Percentiles rank a stretch among this genome's conserved stretches.
Conservation (phyloP, 495 filamentous ascomycete species). For the Penicillium waksmanii region DNA sequence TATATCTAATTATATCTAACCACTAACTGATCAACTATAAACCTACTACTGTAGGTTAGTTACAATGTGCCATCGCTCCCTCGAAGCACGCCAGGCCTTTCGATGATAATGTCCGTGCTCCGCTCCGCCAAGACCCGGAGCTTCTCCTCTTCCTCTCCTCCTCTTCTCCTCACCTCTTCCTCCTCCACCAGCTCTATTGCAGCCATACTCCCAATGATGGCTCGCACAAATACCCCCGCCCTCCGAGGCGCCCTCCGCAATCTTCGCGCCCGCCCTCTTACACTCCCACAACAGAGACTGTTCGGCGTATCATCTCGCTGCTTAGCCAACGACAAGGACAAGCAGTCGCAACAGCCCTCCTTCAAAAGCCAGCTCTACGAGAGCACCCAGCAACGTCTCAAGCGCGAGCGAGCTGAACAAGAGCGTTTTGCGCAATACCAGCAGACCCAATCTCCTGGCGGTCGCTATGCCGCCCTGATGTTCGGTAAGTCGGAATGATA, state of each 20-base stretch:
- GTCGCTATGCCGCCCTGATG: slow-evolving; percentile 62
- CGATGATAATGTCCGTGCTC: no score
- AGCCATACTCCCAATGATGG: slow-evolving; percentile 18
- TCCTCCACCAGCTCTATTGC: slow-evolving; percentile 1
- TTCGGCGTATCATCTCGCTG: slow-evolving; percentile 28
- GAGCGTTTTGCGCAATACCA: slow-evolving; percentile 63
- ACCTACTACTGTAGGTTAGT: no score
- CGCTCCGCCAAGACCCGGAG: neutral
- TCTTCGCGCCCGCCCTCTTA: slow-evolving; percentile 19
- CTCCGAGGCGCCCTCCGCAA: slow-evolving; percentile 30
- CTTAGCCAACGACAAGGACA: slow-evolving; percentile 22
- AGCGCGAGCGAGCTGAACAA: slow-evolving; percentile 73
- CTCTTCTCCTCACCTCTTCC: slow-evolving; percentile 8
- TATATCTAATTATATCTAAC: no score
- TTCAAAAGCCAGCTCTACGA: slow-evolving; percentile 90
- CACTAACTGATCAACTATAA: no score
- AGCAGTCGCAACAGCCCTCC: slow-evolving; percentile 41
- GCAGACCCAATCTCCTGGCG: slow-evolving; percentile 53
- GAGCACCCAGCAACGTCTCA: slow-evolving; percentile 75
- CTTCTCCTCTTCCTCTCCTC: slow-evolving; percentile 7
- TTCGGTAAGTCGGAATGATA: slow-evolving; percentile 62
- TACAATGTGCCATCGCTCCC: no score
- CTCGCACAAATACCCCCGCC: slow-evolving; percentile 19
- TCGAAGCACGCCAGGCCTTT: no score
- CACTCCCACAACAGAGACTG: slow-evolving; percentile 22